Evolutionary conservation across 148 eudicot species (phyloP).

Genomic region (Polygonum maritimum): DNA sequence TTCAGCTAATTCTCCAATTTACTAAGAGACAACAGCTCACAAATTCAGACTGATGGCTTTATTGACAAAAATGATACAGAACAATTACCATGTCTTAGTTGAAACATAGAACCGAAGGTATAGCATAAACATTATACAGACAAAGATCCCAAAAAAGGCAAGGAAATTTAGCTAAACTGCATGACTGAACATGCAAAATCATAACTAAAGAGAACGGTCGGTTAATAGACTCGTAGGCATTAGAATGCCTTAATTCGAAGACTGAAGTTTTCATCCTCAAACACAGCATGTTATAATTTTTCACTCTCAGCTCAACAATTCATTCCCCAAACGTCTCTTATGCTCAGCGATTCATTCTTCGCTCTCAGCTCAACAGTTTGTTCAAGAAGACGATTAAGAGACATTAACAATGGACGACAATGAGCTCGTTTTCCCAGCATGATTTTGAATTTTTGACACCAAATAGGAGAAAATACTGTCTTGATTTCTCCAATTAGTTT

Average conservation of each 20-base stretch:
- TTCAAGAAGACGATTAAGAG: too few species aligned
- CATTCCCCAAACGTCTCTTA: too few species aligned
- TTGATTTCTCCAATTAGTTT: background rate
- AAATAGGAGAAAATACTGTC: background rate
- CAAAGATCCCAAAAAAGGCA: background rate
- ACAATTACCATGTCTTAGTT: background rate
- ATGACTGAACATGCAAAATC: background rate
- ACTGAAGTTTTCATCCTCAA: too few species aligned
- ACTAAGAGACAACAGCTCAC: background rate
- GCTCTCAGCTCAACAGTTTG: too few species aligned
- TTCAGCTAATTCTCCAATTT: background rate
- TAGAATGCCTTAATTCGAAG: background rate
- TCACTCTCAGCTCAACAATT: too few species aligned
- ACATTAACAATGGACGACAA: too few species aligned
- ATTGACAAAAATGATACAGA: background rate
- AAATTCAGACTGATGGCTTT: background rate
- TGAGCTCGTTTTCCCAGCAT: too few species aligned
- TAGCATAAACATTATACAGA: background rate
- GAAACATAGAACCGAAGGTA: background rate
- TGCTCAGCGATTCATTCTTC: too few species aligned
- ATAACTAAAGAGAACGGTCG: background rate
- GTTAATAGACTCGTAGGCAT: background rate
- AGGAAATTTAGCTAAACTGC: background rate
- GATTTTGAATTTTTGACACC: background rate
- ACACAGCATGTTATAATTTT: too few species aligned